phyloP scores from a whole-genome alignment of 2,329 filamentous ascomycete species.

The Colletotrichum navitas region DNA sequence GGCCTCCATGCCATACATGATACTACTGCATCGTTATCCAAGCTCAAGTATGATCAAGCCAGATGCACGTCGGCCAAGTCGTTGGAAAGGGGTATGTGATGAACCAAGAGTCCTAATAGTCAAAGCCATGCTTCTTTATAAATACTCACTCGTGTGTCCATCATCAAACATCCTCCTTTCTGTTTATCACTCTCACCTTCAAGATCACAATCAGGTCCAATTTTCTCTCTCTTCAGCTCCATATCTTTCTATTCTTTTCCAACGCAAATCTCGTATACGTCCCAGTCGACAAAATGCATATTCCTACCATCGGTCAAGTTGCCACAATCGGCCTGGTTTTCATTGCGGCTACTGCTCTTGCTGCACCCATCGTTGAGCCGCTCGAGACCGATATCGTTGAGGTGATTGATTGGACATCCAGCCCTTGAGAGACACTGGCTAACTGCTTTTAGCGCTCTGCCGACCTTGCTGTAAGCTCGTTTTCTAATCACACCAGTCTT shows the following conservation, averaged over 20 bases:
- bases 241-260: background rate
- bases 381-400: constrained; percentile 17
- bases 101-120: background rate
- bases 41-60: background rate
- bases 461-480: constrained; percentile 20
- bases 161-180: background rate
- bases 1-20: constrained; percentile 2
- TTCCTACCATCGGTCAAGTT: constrained; percentile 36
- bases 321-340: constrained; percentile 38
- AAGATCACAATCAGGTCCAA: constrained; percentile 18
- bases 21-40: background rate
- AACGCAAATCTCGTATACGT: background rate
- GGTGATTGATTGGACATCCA: background rate
- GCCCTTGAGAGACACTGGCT: background rate
- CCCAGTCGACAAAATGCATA: constrained; percentile 31
- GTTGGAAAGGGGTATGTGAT: background rate
- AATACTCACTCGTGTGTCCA: background rate
- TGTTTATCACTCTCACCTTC: constrained; percentile 23
- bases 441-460: constrained; percentile 22
- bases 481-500: too few relatives aligned
- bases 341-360: constrained; percentile 29
- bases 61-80: background rate
- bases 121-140: background rate
- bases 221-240: constrained; percentile 1
- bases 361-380: constrained; percentile 30